A percentile compares a stretch with the other conserved stretches of the same genome.
Evolutionary conservation across 2,329 filamentous ascomycete species (phyloP).

Genomic region (Monosporascus sp.): DNA sequence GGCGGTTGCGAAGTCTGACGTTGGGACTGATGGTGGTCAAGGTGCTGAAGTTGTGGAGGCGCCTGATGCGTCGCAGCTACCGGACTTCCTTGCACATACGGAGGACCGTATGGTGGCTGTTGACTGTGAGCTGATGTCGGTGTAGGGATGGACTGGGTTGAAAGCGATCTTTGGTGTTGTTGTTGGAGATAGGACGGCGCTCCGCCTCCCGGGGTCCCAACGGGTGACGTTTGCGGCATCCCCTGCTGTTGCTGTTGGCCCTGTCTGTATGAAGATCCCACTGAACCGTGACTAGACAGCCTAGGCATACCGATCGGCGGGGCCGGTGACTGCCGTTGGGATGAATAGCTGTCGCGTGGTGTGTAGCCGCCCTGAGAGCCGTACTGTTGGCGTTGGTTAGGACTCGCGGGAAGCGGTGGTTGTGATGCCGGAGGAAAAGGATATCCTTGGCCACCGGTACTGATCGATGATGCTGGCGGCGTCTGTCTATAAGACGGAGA

Average conservation of each 20-base stretch:
- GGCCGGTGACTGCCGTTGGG: slow-evolving; percentile 28
- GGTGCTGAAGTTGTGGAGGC: slow-evolving; percentile 27
- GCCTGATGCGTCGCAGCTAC: slow-evolving; percentile 39
- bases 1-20: slow-evolving; percentile 51
- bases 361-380: slow-evolving; percentile 38
- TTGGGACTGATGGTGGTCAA: slow-evolving; percentile 29
- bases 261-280: slow-evolving; percentile 33
- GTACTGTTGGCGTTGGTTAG: slow-evolving; percentile 49
- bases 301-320: slow-evolving; percentile 26
- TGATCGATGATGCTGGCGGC: slow-evolving; percentile 41
- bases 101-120: slow-evolving; percentile 43
- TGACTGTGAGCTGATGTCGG: slow-evolving; percentile 60
- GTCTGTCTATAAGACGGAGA: slow-evolving; percentile 46
- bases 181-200: slow-evolving; percentile 19
- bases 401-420: slow-evolving; percentile 41
- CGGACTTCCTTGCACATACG: slow-evolving; percentile 51
- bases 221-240: slow-evolving; percentile 46
- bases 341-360: slow-evolving; percentile 38
- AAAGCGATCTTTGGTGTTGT: slow-evolving; percentile 47
- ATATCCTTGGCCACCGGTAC: slow-evolving; percentile 38
- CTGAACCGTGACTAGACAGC: slow-evolving; percentile 13
- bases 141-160: slow-evolving; percentile 54
- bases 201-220: slow-evolving; percentile 37
- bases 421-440: slow-evolving; percentile 41
- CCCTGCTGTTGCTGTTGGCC: slow-evolving; percentile 26